Evolutionary conservation across 805 yeast genomes (phyloP).

Genomic region (Wickerhamomyces silvicola): DNA sequence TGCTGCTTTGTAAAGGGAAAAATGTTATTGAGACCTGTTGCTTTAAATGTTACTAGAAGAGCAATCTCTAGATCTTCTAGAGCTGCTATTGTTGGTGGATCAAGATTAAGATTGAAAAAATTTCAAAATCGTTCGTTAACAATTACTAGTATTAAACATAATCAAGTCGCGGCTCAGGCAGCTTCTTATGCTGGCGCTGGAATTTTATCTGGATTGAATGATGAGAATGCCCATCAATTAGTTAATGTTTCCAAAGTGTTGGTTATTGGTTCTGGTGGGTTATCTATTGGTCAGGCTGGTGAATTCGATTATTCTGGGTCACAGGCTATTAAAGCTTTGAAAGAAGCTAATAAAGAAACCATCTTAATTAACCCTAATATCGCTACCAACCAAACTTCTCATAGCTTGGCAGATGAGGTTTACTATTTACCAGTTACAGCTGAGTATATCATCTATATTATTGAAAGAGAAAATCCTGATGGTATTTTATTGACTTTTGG

Average conservation of each 20-base stretch:
- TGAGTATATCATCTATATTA: slow-evolving; percentile 90
- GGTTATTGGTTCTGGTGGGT: slow-evolving; percentile 95
- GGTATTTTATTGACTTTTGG: slow-evolving; percentile 95
- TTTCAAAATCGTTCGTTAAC: slow-evolving; percentile 14
- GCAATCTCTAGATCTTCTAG: slow-evolving; percentile 6
- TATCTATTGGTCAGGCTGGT: slow-evolving; percentile 97
- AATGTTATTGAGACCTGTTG: slow-evolving; percentile 23
- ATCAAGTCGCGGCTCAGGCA: slow-evolving; percentile 12
- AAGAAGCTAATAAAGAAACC: slow-evolving; percentile 80
- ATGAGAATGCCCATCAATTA: slow-evolving; percentile 54
- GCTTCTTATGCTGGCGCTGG: slow-evolving; percentile 56
- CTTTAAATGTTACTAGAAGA: slow-evolving; percentile 21
- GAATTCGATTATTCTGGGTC: slow-evolving; percentile 97
- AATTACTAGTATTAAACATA: slow-evolving; percentile 14
- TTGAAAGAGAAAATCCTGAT: slow-evolving; percentile 94
- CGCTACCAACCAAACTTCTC: slow-evolving; percentile 95
- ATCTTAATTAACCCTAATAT: slow-evolving; percentile 91
- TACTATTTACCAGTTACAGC: slow-evolving; percentile 96
- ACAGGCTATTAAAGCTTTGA: slow-evolving; percentile 93
- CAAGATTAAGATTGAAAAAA: not conserved
- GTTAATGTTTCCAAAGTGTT: slow-evolving; percentile 85
- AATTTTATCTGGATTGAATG: slow-evolving; percentile 47
- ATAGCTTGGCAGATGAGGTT: slow-evolving; percentile 90
- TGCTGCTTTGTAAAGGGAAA: not conserved
- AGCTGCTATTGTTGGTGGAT: slow-evolving; percentile 10